Percentiles rank a stretch among this genome's conserved stretches.
phyloP scores from a whole-genome alignment of 2,329 filamentous ascomycete genomes.

The Myrmaecium sp. region DNA sequence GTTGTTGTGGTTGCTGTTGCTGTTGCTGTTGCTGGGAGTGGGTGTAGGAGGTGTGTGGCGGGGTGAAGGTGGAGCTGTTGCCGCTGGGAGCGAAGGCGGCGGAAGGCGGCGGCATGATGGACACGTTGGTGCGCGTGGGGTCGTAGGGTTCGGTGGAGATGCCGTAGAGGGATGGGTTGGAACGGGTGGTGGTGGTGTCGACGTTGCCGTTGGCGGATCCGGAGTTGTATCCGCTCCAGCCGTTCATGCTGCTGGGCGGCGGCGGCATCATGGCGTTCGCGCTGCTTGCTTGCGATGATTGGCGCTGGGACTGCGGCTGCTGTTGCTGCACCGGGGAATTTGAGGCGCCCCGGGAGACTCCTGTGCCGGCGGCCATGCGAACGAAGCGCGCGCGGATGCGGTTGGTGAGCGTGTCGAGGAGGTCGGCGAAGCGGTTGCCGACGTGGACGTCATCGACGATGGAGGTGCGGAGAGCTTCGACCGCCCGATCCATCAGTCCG shows the following conservation, averaged over 20 bases:
- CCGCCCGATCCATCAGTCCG: constrained; percentile 55
- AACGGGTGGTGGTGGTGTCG: constrained; percentile 9
- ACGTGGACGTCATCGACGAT: constrained; percentile 76
- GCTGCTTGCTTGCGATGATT: no score
- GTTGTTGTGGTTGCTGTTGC: constrained; percentile 6
- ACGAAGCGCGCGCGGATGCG: constrained; percentile 56
- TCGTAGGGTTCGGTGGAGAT: constrained; percentile 29
- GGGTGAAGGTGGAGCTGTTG: constrained; percentile 7
- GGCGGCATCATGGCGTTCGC: no score
- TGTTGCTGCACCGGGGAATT: constrained; percentile 19
- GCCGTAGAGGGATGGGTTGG: constrained; percentile 20
- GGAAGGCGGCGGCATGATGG: constrained; percentile 33
- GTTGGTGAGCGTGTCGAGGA: constrained; percentile 63
- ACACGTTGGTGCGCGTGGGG: constrained; percentile 23
- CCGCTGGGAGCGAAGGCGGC: constrained; percentile 15
- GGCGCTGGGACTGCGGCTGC: constrained; percentile 27
- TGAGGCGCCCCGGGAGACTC: not conserved
- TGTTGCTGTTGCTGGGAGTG: constrained; percentile 5
- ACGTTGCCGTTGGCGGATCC: constrained; percentile 14
- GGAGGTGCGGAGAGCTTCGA: constrained; percentile 56
- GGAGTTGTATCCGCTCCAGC: constrained; percentile 12
- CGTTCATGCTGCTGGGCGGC: no score
- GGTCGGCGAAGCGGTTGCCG: constrained; percentile 67
- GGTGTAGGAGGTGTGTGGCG: constrained; percentile 2
- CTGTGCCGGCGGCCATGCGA: constrained; percentile 28